phyloP scores from a whole-genome alignment of 805 yeast genomes.

The Lipomyces anomalus region DNA sequence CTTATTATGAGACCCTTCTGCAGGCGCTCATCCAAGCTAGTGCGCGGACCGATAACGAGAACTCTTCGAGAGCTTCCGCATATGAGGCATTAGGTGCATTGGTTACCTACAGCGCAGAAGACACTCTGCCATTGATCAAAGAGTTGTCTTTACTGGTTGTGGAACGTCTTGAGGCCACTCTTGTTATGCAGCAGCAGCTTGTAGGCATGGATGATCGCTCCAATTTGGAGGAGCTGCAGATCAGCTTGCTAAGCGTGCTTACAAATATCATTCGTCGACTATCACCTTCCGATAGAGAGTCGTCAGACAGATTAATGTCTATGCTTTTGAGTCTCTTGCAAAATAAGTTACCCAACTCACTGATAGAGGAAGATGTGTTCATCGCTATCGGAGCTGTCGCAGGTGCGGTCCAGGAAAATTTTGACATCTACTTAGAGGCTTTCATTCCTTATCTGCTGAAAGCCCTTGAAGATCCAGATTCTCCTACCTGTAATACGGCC shows the following conservation, averaged over 20 bases:
- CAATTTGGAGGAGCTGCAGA: constrained; percentile 78
- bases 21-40: constrained; percentile 68
- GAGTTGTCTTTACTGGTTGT: constrained; percentile 70
- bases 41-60: constrained; percentile 72
- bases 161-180: constrained; percentile 64
- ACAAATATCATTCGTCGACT: constrained; percentile 82
- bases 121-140: constrained; percentile 62
- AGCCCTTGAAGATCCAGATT: constrained; percentile 70
- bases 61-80: constrained; percentile 88
- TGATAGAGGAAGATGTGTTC: constrained; percentile 90
- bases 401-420: constrained; percentile 64
- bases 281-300: constrained; percentile 48
- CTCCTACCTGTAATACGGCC: constrained; percentile 80
- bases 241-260: constrained; percentile 65
- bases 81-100: constrained; percentile 85
- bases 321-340: constrained; percentile 68
- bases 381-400: constrained; percentile 90
- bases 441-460: constrained; percentile 76
- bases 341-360: constrained; percentile 57
- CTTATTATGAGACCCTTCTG: constrained; percentile 61
- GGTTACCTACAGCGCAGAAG: constrained; percentile 68
- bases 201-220: constrained; percentile 64
- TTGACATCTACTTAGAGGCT: constrained; percentile 69
- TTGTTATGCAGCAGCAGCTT: constrained; percentile 53
- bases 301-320: constrained; percentile 77